Base-by-base conservation (phyloP, 2,329 filamentous ascomycete genomes). In the Fusarium sp. region DNA sequence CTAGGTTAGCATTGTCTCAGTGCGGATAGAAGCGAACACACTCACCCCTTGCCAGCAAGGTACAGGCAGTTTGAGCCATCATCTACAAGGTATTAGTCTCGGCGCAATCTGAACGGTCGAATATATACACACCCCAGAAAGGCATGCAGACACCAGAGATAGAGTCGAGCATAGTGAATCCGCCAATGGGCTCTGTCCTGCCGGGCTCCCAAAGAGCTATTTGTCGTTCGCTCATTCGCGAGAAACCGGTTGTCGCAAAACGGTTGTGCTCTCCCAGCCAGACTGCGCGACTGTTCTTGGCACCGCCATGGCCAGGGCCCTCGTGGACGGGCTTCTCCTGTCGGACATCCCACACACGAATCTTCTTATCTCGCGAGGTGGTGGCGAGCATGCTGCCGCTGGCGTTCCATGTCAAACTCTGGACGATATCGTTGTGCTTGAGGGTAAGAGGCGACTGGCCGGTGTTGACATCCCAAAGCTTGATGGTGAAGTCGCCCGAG, bases 111-210 rank as follows among this genome's bases (percentile, higher is more conserved):
- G n/a, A 52, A 34, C 15, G 6, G 25, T 15, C 2, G 15, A 34
- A 40, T 22, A 38, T 51, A n/a, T 46, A 75, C 84, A 72, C 79
- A 89, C 87, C 96, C 96, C 96, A 99, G 88, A 99, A 98, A 32
- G 96, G 96, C 93, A 99, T 98, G 87, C 94, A 97, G 65, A 99
- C 94, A 79, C 96, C 96, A 47, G 95, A 98, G 77, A 97, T 97
- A 48, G 94, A 97, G 82, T 99, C 96, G 51, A 99, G 87, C 74
- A 92, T 92, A 75, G 89, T 91, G 83, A 98, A 98, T 18, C 94
- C 94, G 53, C 93, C 94, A 75, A 98, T 91, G 51, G 96, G 96
- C 76, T 97, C 91, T 38, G 90, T 88, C 70, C 89, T 91, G 74
- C 94, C 92, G 49, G 94, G 90, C 84, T 99, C 96, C 96, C 96